phyloP scores from a whole-genome alignment of 208 protist species.

The Leishmania arabica region DNA sequence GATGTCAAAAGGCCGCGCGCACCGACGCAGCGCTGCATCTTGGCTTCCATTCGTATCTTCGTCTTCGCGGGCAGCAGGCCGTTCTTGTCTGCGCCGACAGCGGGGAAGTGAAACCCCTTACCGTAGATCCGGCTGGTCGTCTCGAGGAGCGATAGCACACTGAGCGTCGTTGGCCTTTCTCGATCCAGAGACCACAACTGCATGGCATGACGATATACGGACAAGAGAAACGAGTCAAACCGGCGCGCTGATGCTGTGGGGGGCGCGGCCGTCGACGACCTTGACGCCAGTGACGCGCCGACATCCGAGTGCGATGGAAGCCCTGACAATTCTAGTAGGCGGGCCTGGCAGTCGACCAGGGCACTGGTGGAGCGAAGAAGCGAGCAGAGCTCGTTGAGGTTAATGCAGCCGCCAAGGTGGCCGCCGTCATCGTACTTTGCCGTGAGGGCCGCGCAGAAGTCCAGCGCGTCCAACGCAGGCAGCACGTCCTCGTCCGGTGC shows the following conservation, averaged over 20 bases:
- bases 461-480: slow-evolving; percentile 46
- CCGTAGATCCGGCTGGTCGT: slow-evolving; percentile 63
- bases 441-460: slow-evolving; percentile 23
- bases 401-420: slow-evolving; percentile 47
- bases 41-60: slow-evolving; percentile 87
- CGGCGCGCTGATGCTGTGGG: background rate
- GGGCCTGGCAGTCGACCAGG: slow-evolving; percentile 36
- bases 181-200: slow-evolving; percentile 54
- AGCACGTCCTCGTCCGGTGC: slow-evolving; percentile 36
- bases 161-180: slow-evolving; percentile 39
- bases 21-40: slow-evolving; percentile 76
- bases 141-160: slow-evolving; percentile 65
- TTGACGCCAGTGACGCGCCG: background rate
- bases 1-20: slow-evolving; percentile 65
- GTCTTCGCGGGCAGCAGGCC: slow-evolving; percentile 79
- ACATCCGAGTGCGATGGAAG: background rate
- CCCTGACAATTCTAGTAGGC: slow-evolving; percentile 13
- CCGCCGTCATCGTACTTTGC: slow-evolving; percentile 36
- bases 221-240: slow-evolving; percentile 32
- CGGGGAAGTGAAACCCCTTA: slow-evolving; percentile 57
- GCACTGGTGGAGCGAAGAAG: slow-evolving; percentile 62
- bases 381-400: slow-evolving; percentile 66
- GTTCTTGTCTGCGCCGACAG: slow-evolving; percentile 52
- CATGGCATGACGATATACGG: slow-evolving; percentile 49
- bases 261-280: background rate